phyloP scores from a whole-genome alignment of 23 red algal genomes.

The Gracilaria gracilis region DNA sequence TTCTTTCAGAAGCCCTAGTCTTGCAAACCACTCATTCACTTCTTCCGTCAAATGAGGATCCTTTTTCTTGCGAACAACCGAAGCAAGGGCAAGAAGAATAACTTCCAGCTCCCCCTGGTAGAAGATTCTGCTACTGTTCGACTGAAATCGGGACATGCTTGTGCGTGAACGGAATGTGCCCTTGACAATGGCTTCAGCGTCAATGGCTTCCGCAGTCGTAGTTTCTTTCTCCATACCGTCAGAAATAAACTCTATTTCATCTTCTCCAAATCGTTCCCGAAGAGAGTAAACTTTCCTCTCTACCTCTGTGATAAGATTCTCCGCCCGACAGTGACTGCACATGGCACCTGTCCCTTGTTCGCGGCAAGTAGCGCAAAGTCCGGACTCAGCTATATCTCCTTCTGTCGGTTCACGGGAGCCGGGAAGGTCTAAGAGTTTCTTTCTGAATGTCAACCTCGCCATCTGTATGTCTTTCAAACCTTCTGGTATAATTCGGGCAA shows the following conservation, averaged over 20 bases:
- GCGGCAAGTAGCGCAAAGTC: conserved; percentile 35
- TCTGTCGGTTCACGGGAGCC: conserved; percentile 37
- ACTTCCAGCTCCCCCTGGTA: conserved; percentile 48
- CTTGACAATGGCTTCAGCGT: neutral
- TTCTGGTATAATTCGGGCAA: conserved; percentile 22
- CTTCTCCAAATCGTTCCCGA: neutral
- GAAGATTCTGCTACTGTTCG: conserved; percentile 10
- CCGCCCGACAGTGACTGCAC: conserved; percentile 49
- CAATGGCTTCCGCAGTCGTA: neutral
- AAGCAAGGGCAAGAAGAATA: conserved; percentile 31
- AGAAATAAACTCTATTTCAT: neutral
- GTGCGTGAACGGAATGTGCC: neutral
- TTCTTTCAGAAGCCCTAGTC: conserved; percentile 22
- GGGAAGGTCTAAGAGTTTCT: conserved; percentile 25
- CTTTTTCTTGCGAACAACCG: conserved; percentile 23
- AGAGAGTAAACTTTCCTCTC: conserved; percentile 51
- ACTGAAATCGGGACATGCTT: neutral
- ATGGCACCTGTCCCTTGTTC: conserved; percentile 41
- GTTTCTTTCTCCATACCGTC: neutral
- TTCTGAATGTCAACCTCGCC: conserved; percentile 4
- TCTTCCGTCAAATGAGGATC: neutral
- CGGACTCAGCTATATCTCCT: conserved; percentile 47
- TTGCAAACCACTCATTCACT: conserved; percentile 31
- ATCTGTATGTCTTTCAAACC: conserved; percentile 27
- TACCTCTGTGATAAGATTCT: conserved; percentile 25